phyloP scores from a whole-genome alignment of 148 eudicot genomes.

The Fagopyrum esculentum region DNA sequence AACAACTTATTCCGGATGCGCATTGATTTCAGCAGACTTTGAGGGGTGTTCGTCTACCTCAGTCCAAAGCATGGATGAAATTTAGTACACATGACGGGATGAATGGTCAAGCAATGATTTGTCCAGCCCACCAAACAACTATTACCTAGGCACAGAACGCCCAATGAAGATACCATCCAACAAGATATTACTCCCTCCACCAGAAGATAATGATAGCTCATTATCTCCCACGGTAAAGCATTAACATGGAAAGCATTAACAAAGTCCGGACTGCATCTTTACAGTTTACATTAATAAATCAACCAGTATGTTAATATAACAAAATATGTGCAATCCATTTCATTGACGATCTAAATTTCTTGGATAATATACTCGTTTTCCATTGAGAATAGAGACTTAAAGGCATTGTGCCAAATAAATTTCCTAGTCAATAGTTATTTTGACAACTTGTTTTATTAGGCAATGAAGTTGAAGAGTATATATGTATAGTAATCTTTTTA shows the following conservation, averaged over 20 bases:
- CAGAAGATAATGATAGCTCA: conserved; percentile 6
- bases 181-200: conserved; percentile 3
- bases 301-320: not conserved
- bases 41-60: not conserved
- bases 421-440: not conserved
- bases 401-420: not conserved
- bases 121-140: conserved; percentile 3
- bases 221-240: conserved; percentile 1
- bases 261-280: not conserved
- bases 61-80: conserved; percentile 6
- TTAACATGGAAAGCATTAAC: conserved; percentile 1
- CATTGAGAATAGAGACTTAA: not conserved
- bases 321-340: not conserved
- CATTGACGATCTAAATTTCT: not conserved
- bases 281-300: not conserved
- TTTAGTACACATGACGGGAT: conserved; percentile 3
- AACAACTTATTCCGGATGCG: not conserved
- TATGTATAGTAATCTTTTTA: not conserved
- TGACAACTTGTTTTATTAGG: not conserved
- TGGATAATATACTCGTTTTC: not conserved
- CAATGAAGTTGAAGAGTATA: not conserved
- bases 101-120: conserved; percentile 3
- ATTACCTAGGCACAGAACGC: not conserved
- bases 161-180: conserved; percentile 6
- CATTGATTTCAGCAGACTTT: not conserved